Evolutionary conservation across 805 yeast species (phyloP).

Genomic region (Nakazawaea laoshanensis): DNA sequence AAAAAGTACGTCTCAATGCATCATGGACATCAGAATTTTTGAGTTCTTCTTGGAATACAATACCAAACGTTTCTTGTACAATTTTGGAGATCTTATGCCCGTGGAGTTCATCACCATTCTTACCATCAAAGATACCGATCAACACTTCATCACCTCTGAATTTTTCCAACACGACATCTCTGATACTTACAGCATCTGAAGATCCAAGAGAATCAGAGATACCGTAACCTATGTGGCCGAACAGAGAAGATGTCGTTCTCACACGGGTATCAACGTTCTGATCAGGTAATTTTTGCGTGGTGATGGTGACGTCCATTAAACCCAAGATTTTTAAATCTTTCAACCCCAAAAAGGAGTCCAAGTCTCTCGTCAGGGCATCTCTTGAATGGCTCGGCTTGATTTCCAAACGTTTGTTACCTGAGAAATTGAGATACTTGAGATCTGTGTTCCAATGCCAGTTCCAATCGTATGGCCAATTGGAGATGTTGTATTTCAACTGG

Average conservation of each 20-base stretch:
- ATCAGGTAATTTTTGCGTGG: constrained; percentile 84
- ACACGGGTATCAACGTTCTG: constrained; percentile 77
- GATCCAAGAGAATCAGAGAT: constrained; percentile 82
- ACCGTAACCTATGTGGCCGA: constrained; percentile 76
- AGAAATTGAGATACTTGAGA: constrained; percentile 74
- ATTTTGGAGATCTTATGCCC: constrained; percentile 65
- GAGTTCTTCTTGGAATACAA: constrained; percentile 61
- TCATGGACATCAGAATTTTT: constrained; percentile 49
- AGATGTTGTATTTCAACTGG: constrained; percentile 81
- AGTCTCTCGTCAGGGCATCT: constrained; percentile 49
- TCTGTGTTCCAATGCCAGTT: constrained; percentile 85
- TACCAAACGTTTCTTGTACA: constrained; percentile 64
- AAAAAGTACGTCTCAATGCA: constrained; percentile 77
- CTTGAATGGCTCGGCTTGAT: constrained; percentile 59
- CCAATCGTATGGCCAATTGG: constrained; percentile 96
- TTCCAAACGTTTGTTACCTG: constrained; percentile 89
- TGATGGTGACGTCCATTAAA: constrained; percentile 89
- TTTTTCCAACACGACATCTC: constrained; percentile 82
- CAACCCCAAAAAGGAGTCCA: constrained; percentile 57
- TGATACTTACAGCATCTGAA: constrained; percentile 52
- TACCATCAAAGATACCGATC: constrained; percentile 82
- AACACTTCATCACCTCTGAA: constrained; percentile 83
- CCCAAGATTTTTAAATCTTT: constrained; percentile 70
- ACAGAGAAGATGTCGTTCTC: constrained; percentile 78
- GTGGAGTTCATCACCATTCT: constrained; percentile 42